Conservation (phyloP, 2,329 filamentous ascomycete genomes). For the Ploettnerulaceae sp. region DNA sequence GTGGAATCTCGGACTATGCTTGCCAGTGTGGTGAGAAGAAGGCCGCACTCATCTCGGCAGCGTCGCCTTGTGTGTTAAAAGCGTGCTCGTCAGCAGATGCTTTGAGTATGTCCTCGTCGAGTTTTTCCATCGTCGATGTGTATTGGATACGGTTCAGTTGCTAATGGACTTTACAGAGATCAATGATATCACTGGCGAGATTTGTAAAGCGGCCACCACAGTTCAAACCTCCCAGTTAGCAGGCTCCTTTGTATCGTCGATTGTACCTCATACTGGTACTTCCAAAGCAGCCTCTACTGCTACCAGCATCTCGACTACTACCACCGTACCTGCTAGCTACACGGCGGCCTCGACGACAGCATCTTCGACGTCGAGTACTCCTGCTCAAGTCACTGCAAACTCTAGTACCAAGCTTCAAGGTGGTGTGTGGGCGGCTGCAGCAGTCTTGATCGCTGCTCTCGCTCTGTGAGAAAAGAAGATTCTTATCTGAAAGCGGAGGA, state of each 20-base stretch:
- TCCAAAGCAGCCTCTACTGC: constrained; percentile 13
- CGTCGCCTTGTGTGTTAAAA: constrained; percentile 23
- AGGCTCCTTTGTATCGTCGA: background rate
- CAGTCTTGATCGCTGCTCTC: constrained; percentile 22
- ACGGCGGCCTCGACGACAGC: constrained; percentile 1
- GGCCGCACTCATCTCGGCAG: constrained; percentile 16
- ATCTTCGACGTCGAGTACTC: background rate
- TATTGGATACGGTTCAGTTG: no score
- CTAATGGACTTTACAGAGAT: background rate
- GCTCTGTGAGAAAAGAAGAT: constrained; percentile 23
- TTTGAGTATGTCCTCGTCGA: constrained; percentile 20
- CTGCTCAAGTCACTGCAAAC: background rate
- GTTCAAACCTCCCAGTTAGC: constrained; percentile 5
- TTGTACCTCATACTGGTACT: background rate
- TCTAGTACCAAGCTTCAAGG: constrained; percentile 5
- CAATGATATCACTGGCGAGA: background rate
- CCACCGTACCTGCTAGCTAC: constrained; percentile 3
- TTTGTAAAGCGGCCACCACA: constrained; percentile 4
- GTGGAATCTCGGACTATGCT: constrained; percentile 20
- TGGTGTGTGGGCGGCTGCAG: constrained; percentile 13
- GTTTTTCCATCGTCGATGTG: no score
- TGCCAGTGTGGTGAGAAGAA: constrained; percentile 25
- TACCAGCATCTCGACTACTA: no score
- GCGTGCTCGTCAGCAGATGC: constrained; percentile 21
- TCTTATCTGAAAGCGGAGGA: background rate